Conservation (phyloP, 2,329 filamentous ascomycete species). For the Arthrobotrys megalospora region DNA sequence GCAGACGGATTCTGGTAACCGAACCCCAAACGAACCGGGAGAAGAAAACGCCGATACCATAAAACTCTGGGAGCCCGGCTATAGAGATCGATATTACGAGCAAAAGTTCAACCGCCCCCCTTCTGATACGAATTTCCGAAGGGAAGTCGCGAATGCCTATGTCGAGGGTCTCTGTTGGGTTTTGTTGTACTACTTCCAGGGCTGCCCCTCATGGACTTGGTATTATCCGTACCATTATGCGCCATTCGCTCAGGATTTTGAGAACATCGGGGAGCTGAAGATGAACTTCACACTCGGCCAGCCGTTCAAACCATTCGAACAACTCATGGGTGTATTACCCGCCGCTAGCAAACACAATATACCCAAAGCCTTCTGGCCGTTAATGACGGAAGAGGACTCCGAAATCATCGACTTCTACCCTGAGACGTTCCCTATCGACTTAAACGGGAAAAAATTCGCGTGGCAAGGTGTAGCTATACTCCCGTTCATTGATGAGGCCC, state of each 20-base stretch:
- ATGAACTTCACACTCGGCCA: constrained; percentile 86
- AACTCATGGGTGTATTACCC: constrained; percentile 97
- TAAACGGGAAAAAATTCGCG: constrained; percentile 98
- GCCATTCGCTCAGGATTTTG: constrained; percentile 95
- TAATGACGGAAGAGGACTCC: constrained; percentile 91
- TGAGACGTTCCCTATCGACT: constrained; percentile 89
- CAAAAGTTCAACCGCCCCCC: constrained; percentile 92
- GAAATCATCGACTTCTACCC: constrained; percentile 98
- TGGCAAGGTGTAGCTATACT: constrained; percentile 96
- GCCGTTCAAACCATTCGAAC: constrained; percentile 93
- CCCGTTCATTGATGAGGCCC: constrained; percentile 94
- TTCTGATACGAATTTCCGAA: constrained; percentile 85
- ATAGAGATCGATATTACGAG: constrained; percentile 95
- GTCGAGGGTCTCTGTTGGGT: constrained; percentile 97
- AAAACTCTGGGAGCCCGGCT: constrained; percentile 92
- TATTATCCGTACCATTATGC: constrained; percentile 99
- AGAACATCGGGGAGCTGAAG: constrained; percentile 82
- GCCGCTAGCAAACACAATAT: constrained; percentile 87
- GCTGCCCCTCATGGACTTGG: constrained; percentile 98
- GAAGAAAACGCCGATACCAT: constrained; percentile 79
- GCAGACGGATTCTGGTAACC: constrained; percentile 73
- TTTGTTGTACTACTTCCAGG: constrained; percentile 96
- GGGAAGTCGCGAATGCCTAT: constrained; percentile 90
- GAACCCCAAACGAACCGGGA: constrained; percentile 68
- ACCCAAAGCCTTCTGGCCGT: constrained; percentile 85